Evolutionary conservation across 176 grass and related monocot genomes (phyloP), one percentile per base, ranked within the genome.

Genomic region (Paspalum vaginatum): DNA sequence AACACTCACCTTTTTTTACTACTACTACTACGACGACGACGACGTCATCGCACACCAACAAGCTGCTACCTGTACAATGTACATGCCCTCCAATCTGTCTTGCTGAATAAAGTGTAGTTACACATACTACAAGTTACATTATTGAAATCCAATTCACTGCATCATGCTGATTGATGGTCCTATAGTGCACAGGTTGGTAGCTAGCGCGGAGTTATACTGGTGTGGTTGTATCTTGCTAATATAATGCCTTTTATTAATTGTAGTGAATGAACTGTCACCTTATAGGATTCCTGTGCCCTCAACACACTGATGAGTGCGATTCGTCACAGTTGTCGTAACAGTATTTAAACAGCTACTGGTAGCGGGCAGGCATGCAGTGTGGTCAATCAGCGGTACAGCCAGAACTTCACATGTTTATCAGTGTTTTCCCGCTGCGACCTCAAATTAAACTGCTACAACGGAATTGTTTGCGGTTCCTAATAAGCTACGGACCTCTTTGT

Each of bases 201-300:
- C 32, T 32, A 32, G 32, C 3, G 38, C 15, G 12, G n/a, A 59
- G 72, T 47, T 26, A 14, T 0, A 32, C 0, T 51, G n/a, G n/a
- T n/a, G n/a, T n/a, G n/a, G n/a, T n/a, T n/a, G 14, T 75, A 80
- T 43, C 39, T 32, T 80, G 26, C 45, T 50, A 68, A 66, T 66
- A 37, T 50, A 68, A 66, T 66, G 45, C 58, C 13, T 22, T 37
- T 1, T 51, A 59, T 68, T 55, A 61, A 80, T 68, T 75, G 6
- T 40, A 43, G 40, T 72, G 59, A 48, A 43, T 81, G 59, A 77
- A 72, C 82, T 81, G 82, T 71, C 72, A 77, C 40, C 62, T 40
- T 89, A 51, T 89, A 51, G 82, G 82, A 81, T 85, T 21, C 87
- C 64, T 55, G 11, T 75, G 41, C 76, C 70, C 16, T 11, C 70